A percentile compares a stretch with the other conserved stretches of the same genome.
phyloP scores from a whole-genome alignment of 352 stramenopile genomes.

The Pythium phragmiticola region DNA sequence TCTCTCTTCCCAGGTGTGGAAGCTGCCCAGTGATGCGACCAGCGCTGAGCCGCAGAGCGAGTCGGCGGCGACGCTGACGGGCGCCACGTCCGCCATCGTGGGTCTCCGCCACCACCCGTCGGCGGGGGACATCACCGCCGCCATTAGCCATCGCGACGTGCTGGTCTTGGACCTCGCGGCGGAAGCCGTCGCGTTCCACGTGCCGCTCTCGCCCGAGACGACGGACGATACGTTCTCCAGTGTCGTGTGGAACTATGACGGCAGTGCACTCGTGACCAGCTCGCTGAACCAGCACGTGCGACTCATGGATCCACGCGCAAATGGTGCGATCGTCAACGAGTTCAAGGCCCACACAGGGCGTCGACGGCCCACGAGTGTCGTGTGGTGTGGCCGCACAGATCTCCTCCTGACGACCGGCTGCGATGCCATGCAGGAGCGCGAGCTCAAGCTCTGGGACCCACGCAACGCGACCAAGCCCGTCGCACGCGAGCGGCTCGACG shows the following conservation, averaged over 20 bases:
- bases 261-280: conserved; percentile 43
- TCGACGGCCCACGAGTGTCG: conserved; percentile 41
- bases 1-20: conserved; percentile 46
- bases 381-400: conserved; percentile 54
- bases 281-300: conserved; percentile 49
- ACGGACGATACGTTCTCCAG: conserved; percentile 7
- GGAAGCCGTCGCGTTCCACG: conserved; percentile 24
- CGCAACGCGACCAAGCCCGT: conserved; percentile 48
- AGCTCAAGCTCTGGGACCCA: conserved; percentile 79
- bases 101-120: conserved; percentile 57
- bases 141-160: conserved; percentile 41
- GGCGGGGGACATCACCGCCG: conserved; percentile 41
- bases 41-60: conserved; percentile 18
- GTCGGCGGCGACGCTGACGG: conserved; percentile 19
- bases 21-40: conserved; percentile 30
- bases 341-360: conserved; percentile 49
- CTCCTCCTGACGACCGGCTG: conserved; percentile 62
- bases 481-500: conserved; percentile 61
- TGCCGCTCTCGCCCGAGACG: conserved; percentile 17
- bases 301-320: conserved; percentile 50
- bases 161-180: conserved; percentile 46
- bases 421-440: conserved; percentile 63
- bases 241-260: conserved; percentile 71
- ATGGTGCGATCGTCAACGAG: conserved; percentile 8
- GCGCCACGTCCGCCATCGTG: conserved; percentile 29